Evolutionary conservation across 169 alveolate species (phyloP).

Genomic region (Toxoplasma gondii): DNA sequence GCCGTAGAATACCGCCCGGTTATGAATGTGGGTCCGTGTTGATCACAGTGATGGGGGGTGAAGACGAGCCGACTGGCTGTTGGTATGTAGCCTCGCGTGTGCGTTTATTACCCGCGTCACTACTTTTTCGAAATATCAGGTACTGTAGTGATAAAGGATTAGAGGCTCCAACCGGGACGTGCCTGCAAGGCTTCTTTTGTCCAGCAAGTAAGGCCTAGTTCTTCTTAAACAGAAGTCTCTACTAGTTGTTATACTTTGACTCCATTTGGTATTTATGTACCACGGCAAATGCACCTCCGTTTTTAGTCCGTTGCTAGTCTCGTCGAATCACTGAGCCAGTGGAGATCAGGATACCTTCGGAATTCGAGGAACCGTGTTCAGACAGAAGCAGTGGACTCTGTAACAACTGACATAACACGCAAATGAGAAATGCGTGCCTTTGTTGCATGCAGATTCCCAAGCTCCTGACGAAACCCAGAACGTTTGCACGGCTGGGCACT

Average conservation of each 20-base stretch:
- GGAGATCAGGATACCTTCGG: too few relatives aligned
- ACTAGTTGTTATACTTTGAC: background rate
- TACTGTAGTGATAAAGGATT: conserved; percentile 77
- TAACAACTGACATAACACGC: too few relatives aligned
- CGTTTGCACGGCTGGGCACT: conserved; percentile 49
- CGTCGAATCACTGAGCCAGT: background rate
- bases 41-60: too few relatives aligned
- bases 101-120: too few relatives aligned
- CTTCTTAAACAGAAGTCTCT: background rate
- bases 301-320: background rate
- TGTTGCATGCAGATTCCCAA: background rate
- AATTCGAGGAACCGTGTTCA: too few relatives aligned
- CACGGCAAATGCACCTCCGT: background rate
- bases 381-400: too few relatives aligned
- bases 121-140: background rate
- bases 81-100: too few relatives aligned
- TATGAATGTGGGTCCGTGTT: too few relatives aligned
- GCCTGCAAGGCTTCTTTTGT: conserved; percentile 71
- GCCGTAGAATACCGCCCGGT: too few relatives aligned
- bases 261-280: background rate
- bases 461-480: background rate
- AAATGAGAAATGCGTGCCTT: background rate
- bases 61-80: too few relatives aligned
- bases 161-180: conserved; percentile 68
- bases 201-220: conserved; percentile 42